A percentile compares a stretch with the other conserved stretches of the same genome.
These are phyloP conservation scores for Tephrocybe sp. DNA, from an alignment of 768 basidiomycete genomes.

Conservation along the genomic window DNA sequence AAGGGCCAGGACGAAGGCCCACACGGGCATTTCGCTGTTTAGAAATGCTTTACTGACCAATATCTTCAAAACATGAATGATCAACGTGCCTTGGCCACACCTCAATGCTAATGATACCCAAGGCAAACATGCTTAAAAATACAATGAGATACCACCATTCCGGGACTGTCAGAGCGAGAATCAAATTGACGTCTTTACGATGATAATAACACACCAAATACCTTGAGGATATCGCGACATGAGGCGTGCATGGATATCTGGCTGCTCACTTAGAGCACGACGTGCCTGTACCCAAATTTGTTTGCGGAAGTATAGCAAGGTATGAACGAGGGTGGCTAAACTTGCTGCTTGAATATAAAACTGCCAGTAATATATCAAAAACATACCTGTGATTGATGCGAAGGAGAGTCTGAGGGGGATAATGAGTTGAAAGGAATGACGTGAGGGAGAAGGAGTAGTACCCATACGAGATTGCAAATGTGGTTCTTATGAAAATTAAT, in stretches of 20 bases:
- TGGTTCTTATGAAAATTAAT: constrained; percentile 30
- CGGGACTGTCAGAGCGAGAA: constrained; percentile 39
- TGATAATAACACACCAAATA: neutral
- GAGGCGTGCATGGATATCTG: constrained; percentile 83
- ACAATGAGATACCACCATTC: constrained; percentile 82
- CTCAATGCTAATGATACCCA: constrained; percentile 67
- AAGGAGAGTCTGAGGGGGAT: constrained; percentile 51
- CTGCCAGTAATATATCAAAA: no score
- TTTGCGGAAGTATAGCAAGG: constrained; percentile 71
- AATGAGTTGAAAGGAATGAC: neutral
- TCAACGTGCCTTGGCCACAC: constrained; percentile 49
- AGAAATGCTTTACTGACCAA: constrained; percentile 27
- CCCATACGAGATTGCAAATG: constrained; percentile 77
- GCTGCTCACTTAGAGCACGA: constrained; percentile 71
- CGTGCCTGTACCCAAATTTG: constrained; percentile 73
- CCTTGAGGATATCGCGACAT: constrained; percentile 70
- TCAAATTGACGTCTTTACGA: neutral
- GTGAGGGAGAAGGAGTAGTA: neutral
- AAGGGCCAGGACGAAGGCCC: constrained; percentile 66
- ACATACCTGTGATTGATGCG: constrained; percentile 60
- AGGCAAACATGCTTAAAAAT: constrained; percentile 63
- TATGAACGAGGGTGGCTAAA: constrained; percentile 62
- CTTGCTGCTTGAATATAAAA: neutral
- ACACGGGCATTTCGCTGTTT: constrained; percentile 32
- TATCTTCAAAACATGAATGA: neutral